phyloP scores from a whole-genome alignment of 139 green algal genomes.

The Edaphochlamys debaryana region DNA sequence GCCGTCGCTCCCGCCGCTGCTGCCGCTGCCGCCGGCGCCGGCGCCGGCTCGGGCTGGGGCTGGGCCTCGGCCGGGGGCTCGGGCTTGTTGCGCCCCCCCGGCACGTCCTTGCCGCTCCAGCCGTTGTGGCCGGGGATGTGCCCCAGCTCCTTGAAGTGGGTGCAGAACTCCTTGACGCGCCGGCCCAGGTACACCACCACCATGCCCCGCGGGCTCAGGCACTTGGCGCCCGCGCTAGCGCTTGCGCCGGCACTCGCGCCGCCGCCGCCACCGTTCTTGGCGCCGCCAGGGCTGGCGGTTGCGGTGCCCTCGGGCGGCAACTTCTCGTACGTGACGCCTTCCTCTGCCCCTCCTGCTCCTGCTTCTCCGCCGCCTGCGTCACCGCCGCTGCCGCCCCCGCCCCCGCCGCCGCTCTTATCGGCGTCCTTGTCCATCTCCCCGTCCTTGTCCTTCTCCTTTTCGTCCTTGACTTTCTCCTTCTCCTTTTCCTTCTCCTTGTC shows the following conservation, averaged over 20 bases:
- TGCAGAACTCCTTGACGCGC: constrained; percentile 27
- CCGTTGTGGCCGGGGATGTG: constrained; percentile 37
- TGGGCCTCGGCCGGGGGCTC: too few species aligned
- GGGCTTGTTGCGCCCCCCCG: too few species aligned
- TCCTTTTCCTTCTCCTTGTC: too few species aligned
- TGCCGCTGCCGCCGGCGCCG: too few species aligned
- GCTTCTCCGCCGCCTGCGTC: not conserved
- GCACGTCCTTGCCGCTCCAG: not conserved
- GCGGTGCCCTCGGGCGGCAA: too few species aligned
- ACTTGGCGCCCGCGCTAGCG: not conserved
- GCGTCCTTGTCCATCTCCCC: too few species aligned
- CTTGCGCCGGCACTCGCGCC: not conserved
- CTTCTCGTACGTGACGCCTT: too few species aligned
- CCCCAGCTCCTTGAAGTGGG: constrained; percentile 10
- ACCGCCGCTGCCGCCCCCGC: not conserved
- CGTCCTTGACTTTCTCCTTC: not conserved
- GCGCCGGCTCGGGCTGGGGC: too few species aligned
- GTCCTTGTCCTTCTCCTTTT: too few species aligned
- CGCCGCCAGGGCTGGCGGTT: too few species aligned
- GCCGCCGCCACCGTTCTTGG: not conserved
- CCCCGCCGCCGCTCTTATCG: not conserved
- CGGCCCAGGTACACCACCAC: constrained; percentile 33
- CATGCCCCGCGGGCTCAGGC: constrained; percentile 42
- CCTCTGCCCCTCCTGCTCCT: not conserved
- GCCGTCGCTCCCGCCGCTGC: too few species aligned